Base-by-base conservation (phyloP, 2,329 filamentous ascomycete genomes). In the Graphiopsis chlorocephala region DNA sequence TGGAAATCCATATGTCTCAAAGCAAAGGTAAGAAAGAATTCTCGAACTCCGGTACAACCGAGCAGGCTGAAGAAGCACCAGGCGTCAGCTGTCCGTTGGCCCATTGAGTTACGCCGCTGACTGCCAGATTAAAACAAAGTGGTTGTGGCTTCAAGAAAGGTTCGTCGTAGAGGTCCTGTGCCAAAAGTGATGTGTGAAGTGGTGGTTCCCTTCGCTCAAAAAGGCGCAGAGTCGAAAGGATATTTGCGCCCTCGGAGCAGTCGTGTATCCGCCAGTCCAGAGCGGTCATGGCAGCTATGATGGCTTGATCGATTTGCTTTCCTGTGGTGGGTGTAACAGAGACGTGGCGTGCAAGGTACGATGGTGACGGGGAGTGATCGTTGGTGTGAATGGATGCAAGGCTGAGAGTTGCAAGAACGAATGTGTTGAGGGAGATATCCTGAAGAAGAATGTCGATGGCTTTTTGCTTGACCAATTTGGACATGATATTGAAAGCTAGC, bases 401-500 rank as follows among this genome's bases (percentile, higher is more conserved):
- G 31, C 64, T 69, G 61, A 74, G 64, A 1, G 72, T 68, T 6
- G 72, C 65, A 31, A 72, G 64, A n/a, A 71, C 62, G 23, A 74
- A 65, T 5, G 72, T 65, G 33, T 70, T 70, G 35, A 70, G 66
- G 12, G 69, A 64, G 3, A 65, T 20, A 38, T 58, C 55, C 23
- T 52, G 26, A 5, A 48, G 53, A 42, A 62, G 28, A 58, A 59
- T 52, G 47, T 61, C 64, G 59, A 57, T 15, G 48, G 48, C 5
- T 47, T 64, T 38, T 64, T 47, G 60, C 62, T 50, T 47, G 63
- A 60, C 62, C 33, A 71, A 59, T 14, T 63, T 67, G 55, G 66
- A 64, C 35, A 75, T 61, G 33, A 75, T 72, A 68, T 72, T 74
- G 68, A 72, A 70, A 2, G 73, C 67, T 12, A 74, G 15, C 1